These are phyloP conservation scores for Alternaria metachromatica DNA, from an alignment of 2,329 filamentous ascomycete genomes.

Conservation along the genomic window DNA sequence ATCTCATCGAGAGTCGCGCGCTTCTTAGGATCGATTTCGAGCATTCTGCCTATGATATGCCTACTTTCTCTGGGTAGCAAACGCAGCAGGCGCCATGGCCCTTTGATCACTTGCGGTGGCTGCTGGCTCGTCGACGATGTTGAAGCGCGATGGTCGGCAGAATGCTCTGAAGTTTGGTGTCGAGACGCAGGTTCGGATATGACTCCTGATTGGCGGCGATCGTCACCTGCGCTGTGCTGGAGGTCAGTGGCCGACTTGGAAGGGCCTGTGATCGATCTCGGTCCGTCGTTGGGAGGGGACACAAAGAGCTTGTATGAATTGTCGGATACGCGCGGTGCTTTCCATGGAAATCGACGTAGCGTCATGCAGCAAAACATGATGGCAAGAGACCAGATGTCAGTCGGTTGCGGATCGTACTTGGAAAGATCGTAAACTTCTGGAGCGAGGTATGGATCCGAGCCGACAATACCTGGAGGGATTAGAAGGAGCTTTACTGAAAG, in stretches of 20 bases:
- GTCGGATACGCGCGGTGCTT: slow-evolving; percentile 87
- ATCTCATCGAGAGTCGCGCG: slow-evolving; percentile 87
- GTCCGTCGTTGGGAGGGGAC: slow-evolving; percentile 71
- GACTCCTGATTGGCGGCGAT: slow-evolving; percentile 31
- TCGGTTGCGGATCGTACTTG: slow-evolving; percentile 91
- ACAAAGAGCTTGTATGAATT: slow-evolving; percentile 96
- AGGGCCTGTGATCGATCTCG: slow-evolving; percentile 38
- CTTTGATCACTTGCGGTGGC: slow-evolving; percentile 72
- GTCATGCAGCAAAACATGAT: slow-evolving; percentile 99
- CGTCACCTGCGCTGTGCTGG: slow-evolving; percentile 46
- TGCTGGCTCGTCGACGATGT: slow-evolving; percentile 54
- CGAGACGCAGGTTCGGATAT: slow-evolving; percentile 53
- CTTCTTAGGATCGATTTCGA: slow-evolving; percentile 83
- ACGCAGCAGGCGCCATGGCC: slow-evolving; percentile 87
- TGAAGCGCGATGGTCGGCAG: slow-evolving; percentile 22
- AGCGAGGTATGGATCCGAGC: slow-evolving; percentile 93
- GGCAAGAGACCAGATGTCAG: slow-evolving; percentile 96
- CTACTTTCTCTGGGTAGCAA: slow-evolving; percentile 87
- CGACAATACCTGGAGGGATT: slow-evolving; percentile 68
- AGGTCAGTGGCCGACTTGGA: slow-evolving; percentile 44
- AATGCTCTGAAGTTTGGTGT: slow-evolving; percentile 37
- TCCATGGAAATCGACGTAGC: slow-evolving; percentile 93
- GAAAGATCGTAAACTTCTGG: slow-evolving; percentile 95
- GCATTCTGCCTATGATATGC: slow-evolving; percentile 89
- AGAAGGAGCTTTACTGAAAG: slow-evolving; percentile 15